Percentiles rank a stretch among this genome's conserved stretches.
Conservation (phyloP, 1,284 basidiomycete genomes). For the Leccinum angustisporum region DNA sequence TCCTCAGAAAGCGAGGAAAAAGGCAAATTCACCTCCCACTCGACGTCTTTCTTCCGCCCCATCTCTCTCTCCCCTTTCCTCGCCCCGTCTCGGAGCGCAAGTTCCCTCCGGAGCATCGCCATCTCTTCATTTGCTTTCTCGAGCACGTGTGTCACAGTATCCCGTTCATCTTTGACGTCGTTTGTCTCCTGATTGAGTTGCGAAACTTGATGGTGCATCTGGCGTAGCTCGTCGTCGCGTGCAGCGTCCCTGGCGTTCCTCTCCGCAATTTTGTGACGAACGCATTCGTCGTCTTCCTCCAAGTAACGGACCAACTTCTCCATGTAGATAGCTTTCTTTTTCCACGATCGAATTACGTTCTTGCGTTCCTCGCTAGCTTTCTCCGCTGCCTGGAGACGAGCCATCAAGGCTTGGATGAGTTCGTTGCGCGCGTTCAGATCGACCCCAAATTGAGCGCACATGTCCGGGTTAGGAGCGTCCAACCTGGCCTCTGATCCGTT, state of each 20-base stretch:
- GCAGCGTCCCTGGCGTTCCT: constrained; percentile 78
- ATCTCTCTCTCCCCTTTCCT: background rate
- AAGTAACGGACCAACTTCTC: constrained; percentile 61
- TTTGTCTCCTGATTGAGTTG: background rate
- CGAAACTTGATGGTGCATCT: constrained; percentile 49
- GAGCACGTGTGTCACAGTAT: background rate
- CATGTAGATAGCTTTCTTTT: constrained; percentile 70
- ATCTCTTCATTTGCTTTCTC: background rate
- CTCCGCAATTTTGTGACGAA: constrained; percentile 65
- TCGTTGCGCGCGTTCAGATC: constrained; percentile 72
- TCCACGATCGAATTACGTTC: constrained; percentile 55
- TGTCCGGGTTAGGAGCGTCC: constrained; percentile 57
- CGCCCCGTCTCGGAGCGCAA: background rate
- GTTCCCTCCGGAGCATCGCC: background rate
- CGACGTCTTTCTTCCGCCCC: background rate
- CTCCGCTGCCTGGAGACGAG: constrained; percentile 52
- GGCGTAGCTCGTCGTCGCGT: constrained; percentile 63
- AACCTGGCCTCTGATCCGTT: background rate
- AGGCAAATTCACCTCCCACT: background rate
- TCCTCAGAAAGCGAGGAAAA: background rate
- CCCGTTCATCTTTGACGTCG: background rate
- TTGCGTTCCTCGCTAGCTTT: constrained; percentile 60
- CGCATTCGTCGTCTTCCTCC: constrained; percentile 69
- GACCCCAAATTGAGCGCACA: constrained; percentile 70
- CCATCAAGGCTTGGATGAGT: constrained; percentile 58